These are phyloP conservation scores for Apiospora hydei DNA, from an alignment of 2,329 filamentous ascomycete genomes.

Conservation along the genomic window DNA sequence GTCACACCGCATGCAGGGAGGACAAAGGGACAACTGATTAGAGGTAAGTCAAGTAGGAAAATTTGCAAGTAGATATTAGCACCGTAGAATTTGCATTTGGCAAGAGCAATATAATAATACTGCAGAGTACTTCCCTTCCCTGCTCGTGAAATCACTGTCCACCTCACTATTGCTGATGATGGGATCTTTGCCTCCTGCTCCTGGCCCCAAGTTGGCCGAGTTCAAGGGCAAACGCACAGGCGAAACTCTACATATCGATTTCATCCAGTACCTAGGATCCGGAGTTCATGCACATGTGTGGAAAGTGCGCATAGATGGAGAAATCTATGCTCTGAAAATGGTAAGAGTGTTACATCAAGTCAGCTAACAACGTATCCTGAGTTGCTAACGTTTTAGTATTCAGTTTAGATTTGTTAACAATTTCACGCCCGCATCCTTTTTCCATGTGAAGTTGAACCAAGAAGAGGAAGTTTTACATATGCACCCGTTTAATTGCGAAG, in stretches of 20 bases:
- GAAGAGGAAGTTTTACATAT: slow-evolving; percentile 21
- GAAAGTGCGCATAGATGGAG: slow-evolving; percentile 26
- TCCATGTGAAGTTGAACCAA: background rate
- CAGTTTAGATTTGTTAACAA: slow-evolving; percentile 19
- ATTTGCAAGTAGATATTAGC: too few relatives aligned
- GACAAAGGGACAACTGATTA: background rate
- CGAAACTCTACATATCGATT: slow-evolving; percentile 21
- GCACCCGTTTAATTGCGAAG: slow-evolving; percentile 26
- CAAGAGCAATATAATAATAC: too few relatives aligned
- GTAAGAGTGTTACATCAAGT: too few relatives aligned
- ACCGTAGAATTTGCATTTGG: too few relatives aligned
- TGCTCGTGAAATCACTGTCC: too few relatives aligned
- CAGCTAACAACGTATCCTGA: too few relatives aligned
- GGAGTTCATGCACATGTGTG: slow-evolving; percentile 26
- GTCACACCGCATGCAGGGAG: background rate
- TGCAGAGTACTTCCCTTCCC: too few relatives aligned
- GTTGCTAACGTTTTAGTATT: too few relatives aligned
- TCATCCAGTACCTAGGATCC: slow-evolving; percentile 11
- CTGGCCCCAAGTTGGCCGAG: slow-evolving; percentile 23
- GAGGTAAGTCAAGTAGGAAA: too few relatives aligned
- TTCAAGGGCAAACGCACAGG: background rate
- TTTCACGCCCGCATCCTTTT: background rate
- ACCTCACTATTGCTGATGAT: too few relatives aligned
- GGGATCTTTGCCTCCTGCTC: too few relatives aligned
- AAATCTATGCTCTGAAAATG: slow-evolving; percentile 27